Base-by-base conservation (phyloP, 257 asterid species). In the Solanum bukasovii region DNA sequence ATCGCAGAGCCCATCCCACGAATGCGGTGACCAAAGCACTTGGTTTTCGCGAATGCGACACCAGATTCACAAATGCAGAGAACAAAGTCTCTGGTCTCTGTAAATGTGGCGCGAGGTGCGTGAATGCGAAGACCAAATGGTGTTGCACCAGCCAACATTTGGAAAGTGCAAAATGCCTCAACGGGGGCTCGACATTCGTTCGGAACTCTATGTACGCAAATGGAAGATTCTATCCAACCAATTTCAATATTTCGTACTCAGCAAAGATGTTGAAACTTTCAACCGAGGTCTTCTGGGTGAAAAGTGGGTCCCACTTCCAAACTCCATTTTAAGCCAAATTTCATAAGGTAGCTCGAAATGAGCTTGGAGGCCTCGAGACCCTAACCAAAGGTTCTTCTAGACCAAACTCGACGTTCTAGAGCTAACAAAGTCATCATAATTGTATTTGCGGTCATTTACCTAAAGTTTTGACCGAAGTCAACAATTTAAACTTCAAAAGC, bases 41-140 rank as follows among this genome's bases (percentile, higher is more conserved):
- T 59, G 5, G 67, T 7, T 3, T 59, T 7, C 2, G 11, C 11
- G 5, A 21, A 20, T 20, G 25, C 1, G 2, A 20, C 25, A 56
- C 65, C 11, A 59, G 11, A 9, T 9, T 59, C 67, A 8, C 5
- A 20, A 59, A 59, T 59, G 25, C 0, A 59, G 25, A 59, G 25
- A 20, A 1, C 2, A 59, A 7, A 59, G 12, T 20, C 67, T 59
- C 0, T 59, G 5, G 11, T 7, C 25, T 7, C 12, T 12, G 0
- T 0, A 3, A 59, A 59, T 59, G 67, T 59, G 67, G 5, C 0
- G 67, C 1, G 25, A 56, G 67, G 5, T 0, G 11, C 2, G 5
- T 3, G 11, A 59, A 20, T 3, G 5, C 2, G 2, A 59, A 56
- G 5, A 59, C 0, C 67, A 59, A 56, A 59, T 59, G 67, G 67